These are phyloP conservation scores for Colletotrichum sp. DNA, from an alignment of 2,329 filamentous ascomycete genomes.

Conservation along the genomic window DNA sequence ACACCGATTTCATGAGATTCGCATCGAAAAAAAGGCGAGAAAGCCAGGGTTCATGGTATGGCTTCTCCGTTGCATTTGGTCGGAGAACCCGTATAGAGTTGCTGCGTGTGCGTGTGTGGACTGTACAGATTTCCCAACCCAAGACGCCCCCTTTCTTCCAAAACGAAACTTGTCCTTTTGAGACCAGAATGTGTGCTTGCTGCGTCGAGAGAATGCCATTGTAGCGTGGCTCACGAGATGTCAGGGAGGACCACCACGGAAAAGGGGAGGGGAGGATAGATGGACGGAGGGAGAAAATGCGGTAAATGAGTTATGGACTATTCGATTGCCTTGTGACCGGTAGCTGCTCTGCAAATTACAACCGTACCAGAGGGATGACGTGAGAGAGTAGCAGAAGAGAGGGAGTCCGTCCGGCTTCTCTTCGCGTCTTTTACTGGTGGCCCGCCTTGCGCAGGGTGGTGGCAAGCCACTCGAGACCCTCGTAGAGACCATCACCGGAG, in stretches of 20 bases:
- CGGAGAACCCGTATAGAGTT: slow-evolving; percentile 19
- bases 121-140: slow-evolving; percentile 39
- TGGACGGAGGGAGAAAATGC: slow-evolving; percentile 23
- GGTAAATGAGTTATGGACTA: slow-evolving; percentile 49
- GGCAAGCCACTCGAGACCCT: slow-evolving; percentile 95
- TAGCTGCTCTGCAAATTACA: slow-evolving; percentile 60
- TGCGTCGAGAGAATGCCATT: slow-evolving; percentile 21
- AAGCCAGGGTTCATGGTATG: slow-evolving; percentile 18
- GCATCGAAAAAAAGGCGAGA: slow-evolving; percentile 11
- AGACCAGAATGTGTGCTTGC: slow-evolving; percentile 22
- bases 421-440: slow-evolving; percentile 58
- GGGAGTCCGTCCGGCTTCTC: slow-evolving; percentile 31
- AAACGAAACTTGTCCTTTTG: slow-evolving; percentile 33
- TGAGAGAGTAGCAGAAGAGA: slow-evolving; percentile 42
- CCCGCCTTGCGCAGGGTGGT: slow-evolving; percentile 80
- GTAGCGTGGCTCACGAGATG: slow-evolving; percentile 20
- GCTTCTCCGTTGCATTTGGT: slow-evolving; percentile 15
- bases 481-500: slow-evolving; percentile 98
- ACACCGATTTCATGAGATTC: slow-evolving; percentile 16
- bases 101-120: slow-evolving; percentile 21
- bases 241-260: slow-evolving; percentile 23
- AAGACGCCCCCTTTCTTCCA: slow-evolving; percentile 34
- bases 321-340: slow-evolving; percentile 60
- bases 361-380: slow-evolving; percentile 56
- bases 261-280: slow-evolving; percentile 9